phyloP scores from a whole-genome alignment of 1,284 basidiomycete genomes.

The Anthracocystis setariae region DNA sequence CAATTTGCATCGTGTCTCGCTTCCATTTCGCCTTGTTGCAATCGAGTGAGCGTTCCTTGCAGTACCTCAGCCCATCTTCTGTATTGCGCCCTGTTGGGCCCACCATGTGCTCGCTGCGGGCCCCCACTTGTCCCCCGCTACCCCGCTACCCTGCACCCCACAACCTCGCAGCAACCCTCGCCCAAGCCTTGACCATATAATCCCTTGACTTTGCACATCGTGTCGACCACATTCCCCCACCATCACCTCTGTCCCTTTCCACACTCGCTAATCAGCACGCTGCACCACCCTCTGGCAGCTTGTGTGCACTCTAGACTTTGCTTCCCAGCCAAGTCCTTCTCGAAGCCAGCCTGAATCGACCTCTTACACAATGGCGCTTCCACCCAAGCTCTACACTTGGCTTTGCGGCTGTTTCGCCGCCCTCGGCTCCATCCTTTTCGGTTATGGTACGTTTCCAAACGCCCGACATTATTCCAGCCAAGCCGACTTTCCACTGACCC shows the following conservation, averaged over 20 bases:
- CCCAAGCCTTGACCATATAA: slow-evolving; percentile 10
- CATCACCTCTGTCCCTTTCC: no score
- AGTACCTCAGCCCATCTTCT: neutral
- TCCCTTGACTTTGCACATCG: neutral
- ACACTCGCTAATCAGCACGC: no score
- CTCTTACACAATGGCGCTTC: slow-evolving; percentile 58
- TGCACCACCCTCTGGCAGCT: neutral
- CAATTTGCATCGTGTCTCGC: neutral
- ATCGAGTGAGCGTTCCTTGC: neutral
- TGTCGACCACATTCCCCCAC: neutral
- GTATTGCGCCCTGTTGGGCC: no score
- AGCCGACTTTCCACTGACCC: neutral
- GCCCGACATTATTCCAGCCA: neutral
- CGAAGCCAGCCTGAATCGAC: neutral
- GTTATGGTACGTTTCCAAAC: slow-evolving; percentile 22
- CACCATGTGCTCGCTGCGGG: slow-evolving; percentile 22
- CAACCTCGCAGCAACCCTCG: neutral
- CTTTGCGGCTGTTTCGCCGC: slow-evolving; percentile 74
- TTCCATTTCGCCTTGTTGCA: no score
- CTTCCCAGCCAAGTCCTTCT: neutral
- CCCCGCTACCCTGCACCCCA: neutral
- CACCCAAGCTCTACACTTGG: slow-evolving; percentile 64
- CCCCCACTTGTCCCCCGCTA: slow-evolving; percentile 14
- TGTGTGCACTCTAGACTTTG: slow-evolving; percentile 3
- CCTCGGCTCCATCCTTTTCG: slow-evolving; percentile 49